Evolutionary conservation across 2,329 filamentous ascomycete species (phyloP), one percentile per base, ranked within the genome.

Genomic region (Alternaria angustiovoidea): DNA sequence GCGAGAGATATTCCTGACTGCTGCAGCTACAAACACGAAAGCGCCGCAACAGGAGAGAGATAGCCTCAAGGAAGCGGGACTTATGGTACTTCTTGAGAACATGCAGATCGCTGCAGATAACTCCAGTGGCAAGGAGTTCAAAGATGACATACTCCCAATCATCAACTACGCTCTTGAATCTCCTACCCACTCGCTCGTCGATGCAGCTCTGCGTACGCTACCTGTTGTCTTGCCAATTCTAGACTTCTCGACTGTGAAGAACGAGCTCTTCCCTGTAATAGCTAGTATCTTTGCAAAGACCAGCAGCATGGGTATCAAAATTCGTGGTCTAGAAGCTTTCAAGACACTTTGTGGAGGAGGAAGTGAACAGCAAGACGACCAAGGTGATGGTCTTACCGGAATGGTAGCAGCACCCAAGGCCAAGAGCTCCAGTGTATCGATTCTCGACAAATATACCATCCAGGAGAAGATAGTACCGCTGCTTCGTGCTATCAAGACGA

Each of bases 231-330:
- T 98, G 5, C 92, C 93, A 0, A 88, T 95, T 3, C 87, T 99
- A 7, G 95, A 99, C 79, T 98, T 97, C 69, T 96, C 91, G 67
- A 98, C 94, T 0, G 94, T 97, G 71, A 99, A 98, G 79, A 95
- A 96, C 70, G 94, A 98, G 64, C 85, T 99, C 1, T 99, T 99
- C 77, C 95, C 95, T 0, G 89, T 96, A 1, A 91, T 99, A 64
- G 92, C 94, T 1, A 82, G 86, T 8, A 95, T 97, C 0, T 99
- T 99, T 75, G 93, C 91, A 69, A 94, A 91, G 75, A 99, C 95
- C 1, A 96, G 88, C 75, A 97, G 93, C 75, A 86, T 99, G 57
- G 92, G 91, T 6, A 98, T 99, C 81, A 99, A 99, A 79, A 91
- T 98, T 34, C 88, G 93, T 30, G 94, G 94, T 5, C 82, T 98